Base-by-base conservation (phyloP, 2,329 filamentous ascomycete species). In the Helminthosporium solani region DNA sequence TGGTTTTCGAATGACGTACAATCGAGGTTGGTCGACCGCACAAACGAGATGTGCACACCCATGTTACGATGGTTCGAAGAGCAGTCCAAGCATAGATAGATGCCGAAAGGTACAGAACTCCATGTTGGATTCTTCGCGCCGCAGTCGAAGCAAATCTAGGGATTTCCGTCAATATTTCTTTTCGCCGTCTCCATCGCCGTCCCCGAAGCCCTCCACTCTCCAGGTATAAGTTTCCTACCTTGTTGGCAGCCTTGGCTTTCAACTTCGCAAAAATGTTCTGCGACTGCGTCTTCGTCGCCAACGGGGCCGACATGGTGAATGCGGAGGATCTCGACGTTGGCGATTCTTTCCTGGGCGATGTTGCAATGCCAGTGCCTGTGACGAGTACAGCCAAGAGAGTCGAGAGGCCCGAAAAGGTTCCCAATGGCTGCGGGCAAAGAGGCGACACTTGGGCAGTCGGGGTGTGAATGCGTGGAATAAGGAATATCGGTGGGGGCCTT, bases 21-120 rank as follows among this genome's bases (percentile, higher is more conserved):
- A 73, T 99, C 94, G 72, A 99, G 87, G 73, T 96, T 96, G 52
- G 92, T 97, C 52, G 92, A 97, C 65, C 94, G 87, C 64, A 99
- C 94, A 78, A 99, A 99, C 61, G 92, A 96, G 74, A 99, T 96
- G 75, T 99, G 94, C 50, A 97, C 92, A 72, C 94, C 94, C 64
- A 99, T 85, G 73, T 97, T 97, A 62, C 94, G 87, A 74, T 99
- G 94, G 72, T 96, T 90, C 46, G 92, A 87, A 33, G 92, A 96
- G 77, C 94, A 99, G 75, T 99, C 94, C 64, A 99, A 86, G 68
- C 94, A 99, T 18, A 99, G 84, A 71, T 97, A 99, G 71, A 99
- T 97, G 67, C 89, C 94, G 56, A 99, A 90, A 9, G 92, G 91
- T 25, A 96, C 91, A 6, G 92, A 97, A 7, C 91, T 95, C 94